Percentiles rank a stretch among this genome's conserved stretches.
phyloP scores from a whole-genome alignment of 768 basidiomycete species.

The Holtermannia corniformis region DNA sequence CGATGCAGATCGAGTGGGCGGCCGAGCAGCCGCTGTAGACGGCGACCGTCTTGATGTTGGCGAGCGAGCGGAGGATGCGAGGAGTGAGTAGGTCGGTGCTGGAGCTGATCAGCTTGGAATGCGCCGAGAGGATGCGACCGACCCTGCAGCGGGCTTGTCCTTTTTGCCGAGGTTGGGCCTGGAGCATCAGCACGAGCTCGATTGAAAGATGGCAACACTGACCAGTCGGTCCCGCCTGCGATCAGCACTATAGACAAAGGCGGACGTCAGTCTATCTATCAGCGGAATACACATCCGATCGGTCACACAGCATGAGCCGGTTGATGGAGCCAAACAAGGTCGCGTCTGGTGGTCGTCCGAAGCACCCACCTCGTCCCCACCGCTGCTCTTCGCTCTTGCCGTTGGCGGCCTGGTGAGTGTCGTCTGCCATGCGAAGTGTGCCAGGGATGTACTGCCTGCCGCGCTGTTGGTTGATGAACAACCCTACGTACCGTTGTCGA shows the following conservation, averaged over 20 bases:
- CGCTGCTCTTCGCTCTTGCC: neutral
- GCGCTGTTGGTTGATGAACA: too few species aligned
- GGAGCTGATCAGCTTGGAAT: neutral
- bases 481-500: too few species aligned
- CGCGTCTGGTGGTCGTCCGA: neutral
- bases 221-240: slow-evolving; percentile 15
- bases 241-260: too few species aligned
- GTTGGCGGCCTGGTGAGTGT: too few species aligned
- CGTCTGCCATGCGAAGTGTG: too few species aligned
- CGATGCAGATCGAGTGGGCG: slow-evolving; percentile 33
- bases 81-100: slow-evolving; percentile 86
- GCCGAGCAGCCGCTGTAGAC: slow-evolving; percentile 51
- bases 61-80: slow-evolving; percentile 76
- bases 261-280: too few species aligned
- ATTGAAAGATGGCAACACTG: neutral
- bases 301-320: too few species aligned
- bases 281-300: neutral
- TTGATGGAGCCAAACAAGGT: too few species aligned
- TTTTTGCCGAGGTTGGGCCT: slow-evolving; percentile 10
- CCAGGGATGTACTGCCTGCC: too few species aligned
- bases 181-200: neutral
- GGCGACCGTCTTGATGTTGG: slow-evolving; percentile 63
- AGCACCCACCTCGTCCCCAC: slow-evolving; percentile 8
- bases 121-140: neutral
- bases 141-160: neutral